Conservation (phyloP, 768 basidiomycete genomes). For the Plicaturopsis crispa region DNA sequence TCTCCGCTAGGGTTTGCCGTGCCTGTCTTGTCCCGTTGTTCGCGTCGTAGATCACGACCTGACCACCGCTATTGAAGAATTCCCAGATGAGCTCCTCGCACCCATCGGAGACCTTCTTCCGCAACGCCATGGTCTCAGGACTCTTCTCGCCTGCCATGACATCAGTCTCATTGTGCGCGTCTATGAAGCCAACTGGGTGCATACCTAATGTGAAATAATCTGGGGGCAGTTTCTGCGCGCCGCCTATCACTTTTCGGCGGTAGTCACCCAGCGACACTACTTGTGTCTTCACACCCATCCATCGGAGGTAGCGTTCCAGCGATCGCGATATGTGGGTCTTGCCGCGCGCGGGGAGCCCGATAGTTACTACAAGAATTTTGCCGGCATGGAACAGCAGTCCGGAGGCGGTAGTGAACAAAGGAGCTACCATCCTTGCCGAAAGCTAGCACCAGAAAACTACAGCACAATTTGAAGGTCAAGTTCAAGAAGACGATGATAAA, state of each 20-base stretch:
- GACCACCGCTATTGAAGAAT: conserved; percentile 81
- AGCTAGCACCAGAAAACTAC: too few relatives aligned
- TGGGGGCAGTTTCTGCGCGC: conserved; percentile 77
- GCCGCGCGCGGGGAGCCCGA: conserved; percentile 89
- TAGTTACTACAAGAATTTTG: conserved; percentile 88
- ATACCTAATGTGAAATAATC: conserved; percentile 92
- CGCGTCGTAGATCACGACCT: conserved; percentile 98
- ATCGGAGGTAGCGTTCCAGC: conserved; percentile 93
- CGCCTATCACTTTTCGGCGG: conserved; percentile 82
- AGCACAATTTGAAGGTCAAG: too few relatives aligned
- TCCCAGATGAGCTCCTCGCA: conserved; percentile 87
- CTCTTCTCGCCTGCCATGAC: conserved; percentile 58
- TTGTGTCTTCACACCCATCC: conserved; percentile 95
- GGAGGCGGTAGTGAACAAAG: conserved; percentile 87
- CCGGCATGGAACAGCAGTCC: conserved; percentile 88
- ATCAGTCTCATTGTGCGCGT: background rate
- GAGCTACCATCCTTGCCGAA: conserved; percentile 83
- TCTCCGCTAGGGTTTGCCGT: conserved; percentile 69
- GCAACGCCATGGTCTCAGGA: conserved; percentile 69
- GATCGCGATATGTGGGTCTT: conserved; percentile 97
- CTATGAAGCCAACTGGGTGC: conserved; percentile 42
- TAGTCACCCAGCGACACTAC: conserved; percentile 96
- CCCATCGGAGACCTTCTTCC: conserved; percentile 68
- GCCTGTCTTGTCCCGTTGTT: conserved; percentile 78
- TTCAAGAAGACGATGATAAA: too few relatives aligned